Evolutionary conservation across 768 basidiomycete genomes (phyloP).

Genomic region (Hysterangium stoloniferum): DNA sequence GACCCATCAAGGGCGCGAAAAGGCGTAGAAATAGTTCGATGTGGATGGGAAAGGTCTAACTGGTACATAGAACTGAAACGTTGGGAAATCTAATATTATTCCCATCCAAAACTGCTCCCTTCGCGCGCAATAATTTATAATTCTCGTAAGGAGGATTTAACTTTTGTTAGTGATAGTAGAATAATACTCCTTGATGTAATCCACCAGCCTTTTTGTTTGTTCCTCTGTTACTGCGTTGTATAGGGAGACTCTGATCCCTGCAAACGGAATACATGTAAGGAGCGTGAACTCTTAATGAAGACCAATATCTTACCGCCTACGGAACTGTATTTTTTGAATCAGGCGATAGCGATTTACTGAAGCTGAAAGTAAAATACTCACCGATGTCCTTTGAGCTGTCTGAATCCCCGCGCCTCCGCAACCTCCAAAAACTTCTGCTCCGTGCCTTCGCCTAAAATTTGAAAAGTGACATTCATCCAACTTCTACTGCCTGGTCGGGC

Average conservation of each 20-base stretch:
- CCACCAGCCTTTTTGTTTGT: conserved; percentile 52
- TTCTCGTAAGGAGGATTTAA: too few relatives aligned
- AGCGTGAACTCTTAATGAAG: neutral
- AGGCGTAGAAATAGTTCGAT: conserved; percentile 62
- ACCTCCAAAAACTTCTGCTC: conserved; percentile 73
- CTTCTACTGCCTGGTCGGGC: conserved; percentile 73
- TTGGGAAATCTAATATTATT: conserved; percentile 34
- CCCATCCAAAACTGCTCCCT: too few relatives aligned
- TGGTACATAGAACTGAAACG: conserved; percentile 72
- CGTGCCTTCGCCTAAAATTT: conserved; percentile 60
- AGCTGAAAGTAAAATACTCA: conserved; percentile 30
- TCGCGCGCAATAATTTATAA: neutral
- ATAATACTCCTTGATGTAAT: conserved; percentile 53
- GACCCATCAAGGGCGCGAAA: conserved; percentile 13
- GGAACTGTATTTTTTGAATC: conserved; percentile 30
- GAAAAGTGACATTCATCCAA: conserved; percentile 95
- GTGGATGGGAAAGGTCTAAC: conserved; percentile 86
- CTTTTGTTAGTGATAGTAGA: neutral
- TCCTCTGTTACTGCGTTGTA: conserved; percentile 86
- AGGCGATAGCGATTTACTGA: neutral
- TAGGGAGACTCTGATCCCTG: conserved; percentile 74
- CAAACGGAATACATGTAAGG: neutral
- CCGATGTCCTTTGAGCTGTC: conserved; percentile 89
- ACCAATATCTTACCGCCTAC: conserved; percentile 37
- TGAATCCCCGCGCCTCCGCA: conserved; percentile 73